Base-by-base conservation (phyloP, 2,329 filamentous ascomycete species). In the Colletotrichum trifolii region DNA sequence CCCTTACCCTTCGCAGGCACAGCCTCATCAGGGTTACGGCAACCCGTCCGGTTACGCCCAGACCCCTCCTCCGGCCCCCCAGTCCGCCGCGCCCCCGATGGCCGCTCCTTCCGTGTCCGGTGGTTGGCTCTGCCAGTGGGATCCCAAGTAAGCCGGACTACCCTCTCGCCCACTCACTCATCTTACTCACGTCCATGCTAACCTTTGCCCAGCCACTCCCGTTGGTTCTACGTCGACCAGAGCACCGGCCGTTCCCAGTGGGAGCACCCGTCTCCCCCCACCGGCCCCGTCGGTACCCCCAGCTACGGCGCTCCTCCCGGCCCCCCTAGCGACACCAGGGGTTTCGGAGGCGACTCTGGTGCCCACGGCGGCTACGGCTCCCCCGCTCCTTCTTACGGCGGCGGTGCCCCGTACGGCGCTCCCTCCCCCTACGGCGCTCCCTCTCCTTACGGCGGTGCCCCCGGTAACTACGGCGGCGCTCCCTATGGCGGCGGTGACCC, bases 221-320 rank as follows among this genome's bases (percentile, higher is more conserved):
- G 86, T 60, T 90, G 86, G 79, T 91, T 86, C 77, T 92, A 89
- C 71, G 81, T 87, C 61, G 87, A 91, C 74, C 78, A 86, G 61
- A 80, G 84, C 50, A 86, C 86, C 11, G 87, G 87, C 17, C 83
- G 82, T 63, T 84, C 86, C 0, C 88, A 91, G 74, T 91, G 89
- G 89, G 87, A 90, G 67, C 80, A 82, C 13, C 87, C 89, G 13
- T 70, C 65, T 25, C 57, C 65, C 54, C 62, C 62, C 49, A 49
- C 47, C 62, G 53, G 56, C 8, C 53, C 53, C 38, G 53, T 62
- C n/a, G 63, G 56, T 45, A 45, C 54, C 38, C 58, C 61, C 38
- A 49, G 60, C 36, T 65, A 52, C 49, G 56, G 46, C 46, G 56
- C 61, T 39, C 56, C 62, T 46, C 47, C 62, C n/a, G 56, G 56